Conservation (phyloP, 345 rosid species). For the Zanthoxylum bungeanum region DNA sequence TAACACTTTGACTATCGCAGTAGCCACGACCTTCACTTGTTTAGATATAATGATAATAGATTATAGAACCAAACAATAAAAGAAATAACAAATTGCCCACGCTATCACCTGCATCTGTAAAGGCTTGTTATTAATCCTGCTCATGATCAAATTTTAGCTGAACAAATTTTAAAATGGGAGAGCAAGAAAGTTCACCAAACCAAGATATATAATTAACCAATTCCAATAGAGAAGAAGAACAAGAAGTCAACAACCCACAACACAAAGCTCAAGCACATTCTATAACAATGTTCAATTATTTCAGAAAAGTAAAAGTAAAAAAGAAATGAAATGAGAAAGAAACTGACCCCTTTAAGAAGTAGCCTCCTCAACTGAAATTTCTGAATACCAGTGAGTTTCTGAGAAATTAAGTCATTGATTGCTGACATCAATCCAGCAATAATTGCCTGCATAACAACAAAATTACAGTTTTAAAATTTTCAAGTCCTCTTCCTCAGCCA, state of each 20-base stretch:
- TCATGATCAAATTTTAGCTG: no score
- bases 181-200: background rate
- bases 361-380: conserved; percentile 73
- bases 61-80: background rate
- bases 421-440: conserved; percentile 79
- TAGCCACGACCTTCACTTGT: no score
- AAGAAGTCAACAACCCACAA: background rate
- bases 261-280: background rate
- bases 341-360: conserved; percentile 74
- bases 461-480: no score
- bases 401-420: conserved; percentile 59
- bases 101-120: no score
- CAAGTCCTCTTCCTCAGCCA: background rate
- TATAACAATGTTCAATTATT: background rate
- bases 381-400: conserved; percentile 81
- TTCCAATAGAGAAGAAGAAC: background rate
- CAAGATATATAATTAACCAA: background rate
- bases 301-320: background rate
- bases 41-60: background rate
- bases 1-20: background rate
- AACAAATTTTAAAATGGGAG: background rate
- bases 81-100: background rate
- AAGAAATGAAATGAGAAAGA: background rate
- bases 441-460: conserved; percentile 46
- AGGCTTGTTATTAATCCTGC: no score